These are phyloP conservation scores for Neofusicoccum ribis DNA, from an alignment of 2,329 filamentous ascomycete genomes.

Conservation along the genomic window DNA sequence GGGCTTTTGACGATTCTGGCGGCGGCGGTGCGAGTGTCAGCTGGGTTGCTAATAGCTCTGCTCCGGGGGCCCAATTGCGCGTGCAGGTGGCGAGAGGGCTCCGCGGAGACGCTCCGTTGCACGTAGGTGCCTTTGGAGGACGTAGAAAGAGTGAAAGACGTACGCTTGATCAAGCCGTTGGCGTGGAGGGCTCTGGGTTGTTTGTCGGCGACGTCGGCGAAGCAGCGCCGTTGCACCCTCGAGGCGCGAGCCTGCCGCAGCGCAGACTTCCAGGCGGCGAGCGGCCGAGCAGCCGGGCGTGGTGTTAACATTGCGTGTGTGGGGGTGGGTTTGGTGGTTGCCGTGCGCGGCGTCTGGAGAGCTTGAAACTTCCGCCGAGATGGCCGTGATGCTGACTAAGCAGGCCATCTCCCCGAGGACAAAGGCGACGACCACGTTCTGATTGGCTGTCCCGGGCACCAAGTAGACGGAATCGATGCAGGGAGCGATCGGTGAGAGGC, in stretches of 20 bases:
- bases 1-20: constrained; percentile 23
- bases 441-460: background rate
- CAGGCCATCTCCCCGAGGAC: background rate
- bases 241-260: constrained; percentile 56
- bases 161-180: constrained; percentile 14
- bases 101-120: constrained; percentile 25
- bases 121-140: background rate
- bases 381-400: constrained; percentile 18
- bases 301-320: constrained; percentile 56
- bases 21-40: constrained; percentile 7
- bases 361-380: constrained; percentile 14
- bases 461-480: background rate
- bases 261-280: constrained; percentile 68
- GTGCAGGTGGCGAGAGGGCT: constrained; percentile 22
- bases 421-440: background rate
- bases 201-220: background rate
- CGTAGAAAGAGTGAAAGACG: background rate
- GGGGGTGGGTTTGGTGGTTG: background rate
- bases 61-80: background rate
- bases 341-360: background rate
- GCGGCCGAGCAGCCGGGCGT: constrained; percentile 61
- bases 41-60: background rate
- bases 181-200: background rate
- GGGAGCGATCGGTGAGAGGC: background rate
- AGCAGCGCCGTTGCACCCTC: constrained; percentile 28